A percentile compares a stretch with the other conserved stretches of the same genome.
Conservation (phyloP, 2,329 filamentous ascomycete genomes). For the Dothideomycetidae sp. region DNA sequence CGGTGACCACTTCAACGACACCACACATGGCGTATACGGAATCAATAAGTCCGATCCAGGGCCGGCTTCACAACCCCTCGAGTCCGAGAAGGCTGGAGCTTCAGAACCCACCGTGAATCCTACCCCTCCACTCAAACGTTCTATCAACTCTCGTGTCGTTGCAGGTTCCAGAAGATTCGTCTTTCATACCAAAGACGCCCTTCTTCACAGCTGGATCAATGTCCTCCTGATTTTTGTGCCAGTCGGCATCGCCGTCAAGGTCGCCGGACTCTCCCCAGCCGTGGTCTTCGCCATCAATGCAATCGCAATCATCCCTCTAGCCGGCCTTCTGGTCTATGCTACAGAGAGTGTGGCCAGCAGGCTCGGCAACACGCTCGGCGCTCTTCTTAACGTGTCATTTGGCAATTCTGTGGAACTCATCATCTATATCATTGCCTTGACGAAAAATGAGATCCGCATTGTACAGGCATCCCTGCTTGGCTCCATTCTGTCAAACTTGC, state of each 20-base stretch:
- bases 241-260: slow-evolving; percentile 53
- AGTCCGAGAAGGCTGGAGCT: slow-evolving; percentile 37
- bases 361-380: slow-evolving; percentile 35
- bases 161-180: slow-evolving; percentile 39
- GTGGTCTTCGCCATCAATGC: slow-evolving; percentile 39
- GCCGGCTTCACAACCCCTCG: slow-evolving; percentile 27
- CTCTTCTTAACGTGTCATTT: slow-evolving; percentile 38
- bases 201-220: slow-evolving; percentile 67
- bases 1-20: slow-evolving; percentile 15
- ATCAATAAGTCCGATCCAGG: no score
- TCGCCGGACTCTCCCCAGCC: slow-evolving; percentile 25
- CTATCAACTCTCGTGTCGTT: slow-evolving; percentile 36
- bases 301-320: slow-evolving; percentile 37
- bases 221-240: slow-evolving; percentile 64
- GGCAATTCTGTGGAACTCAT: slow-evolving; percentile 40
- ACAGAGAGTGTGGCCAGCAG: slow-evolving; percentile 35
- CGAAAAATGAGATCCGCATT: slow-evolving; percentile 74
- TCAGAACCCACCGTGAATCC: slow-evolving; percentile 38
- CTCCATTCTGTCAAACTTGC: slow-evolving; percentile 75
- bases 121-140: slow-evolving; percentile 24
- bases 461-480: slow-evolving; percentile 83
- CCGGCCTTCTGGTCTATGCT: slow-evolving; percentile 34
- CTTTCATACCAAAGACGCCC: slow-evolving; percentile 40
- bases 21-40: slow-evolving; percentile 17
- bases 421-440: slow-evolving; percentile 56